Percentiles rank a stretch among this genome's conserved stretches.
Evolutionary conservation across 2,329 filamentous ascomycete species (phyloP).

Genomic region (Exophiala sideris): DNA sequence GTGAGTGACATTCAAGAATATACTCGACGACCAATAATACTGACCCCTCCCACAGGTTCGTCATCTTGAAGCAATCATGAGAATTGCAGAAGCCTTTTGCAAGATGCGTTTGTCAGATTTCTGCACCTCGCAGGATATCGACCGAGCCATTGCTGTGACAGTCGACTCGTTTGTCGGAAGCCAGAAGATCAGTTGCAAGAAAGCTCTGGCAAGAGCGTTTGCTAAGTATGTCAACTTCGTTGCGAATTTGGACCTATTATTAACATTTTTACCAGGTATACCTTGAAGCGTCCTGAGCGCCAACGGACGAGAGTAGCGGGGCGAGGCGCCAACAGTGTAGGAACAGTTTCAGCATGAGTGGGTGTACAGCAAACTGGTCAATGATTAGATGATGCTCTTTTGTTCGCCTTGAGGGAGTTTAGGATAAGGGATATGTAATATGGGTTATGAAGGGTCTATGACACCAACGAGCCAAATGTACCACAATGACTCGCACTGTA

Average conservation of each 20-base stretch:
- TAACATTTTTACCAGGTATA: constrained; percentile 22
- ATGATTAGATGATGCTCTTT: neutral
- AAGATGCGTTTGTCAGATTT: constrained; percentile 98
- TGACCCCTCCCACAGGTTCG: constrained; percentile 63
- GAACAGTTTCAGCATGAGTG: constrained; percentile 10
- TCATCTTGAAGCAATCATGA: constrained; percentile 96
- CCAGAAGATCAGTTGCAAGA: constrained; percentile 97
- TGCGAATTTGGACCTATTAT: neutral
- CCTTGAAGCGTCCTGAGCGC: constrained; percentile 25
- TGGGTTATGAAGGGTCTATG: no score
- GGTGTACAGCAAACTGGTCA: neutral
- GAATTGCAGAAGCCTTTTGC: constrained; percentile 89
- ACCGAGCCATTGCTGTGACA: constrained; percentile 93
- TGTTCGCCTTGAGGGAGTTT: constrained; percentile 6
- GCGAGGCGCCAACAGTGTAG: constrained; percentile 8
- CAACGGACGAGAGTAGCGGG: constrained; percentile 9
- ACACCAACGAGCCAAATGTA: no score
- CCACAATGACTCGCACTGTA: no score
- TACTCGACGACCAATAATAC: constrained; percentile 1
- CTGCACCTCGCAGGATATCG: constrained; percentile 84
- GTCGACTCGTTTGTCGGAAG: constrained; percentile 94
- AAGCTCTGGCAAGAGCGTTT: constrained; percentile 88
- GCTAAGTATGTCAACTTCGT: constrained; percentile 76
- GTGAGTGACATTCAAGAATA: constrained; percentile 55
- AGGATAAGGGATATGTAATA: no score